Evolutionary conservation across 306 rosid species (phyloP), one percentile per base, ranked within the genome.

Genomic region (Fagus crenata): DNA sequence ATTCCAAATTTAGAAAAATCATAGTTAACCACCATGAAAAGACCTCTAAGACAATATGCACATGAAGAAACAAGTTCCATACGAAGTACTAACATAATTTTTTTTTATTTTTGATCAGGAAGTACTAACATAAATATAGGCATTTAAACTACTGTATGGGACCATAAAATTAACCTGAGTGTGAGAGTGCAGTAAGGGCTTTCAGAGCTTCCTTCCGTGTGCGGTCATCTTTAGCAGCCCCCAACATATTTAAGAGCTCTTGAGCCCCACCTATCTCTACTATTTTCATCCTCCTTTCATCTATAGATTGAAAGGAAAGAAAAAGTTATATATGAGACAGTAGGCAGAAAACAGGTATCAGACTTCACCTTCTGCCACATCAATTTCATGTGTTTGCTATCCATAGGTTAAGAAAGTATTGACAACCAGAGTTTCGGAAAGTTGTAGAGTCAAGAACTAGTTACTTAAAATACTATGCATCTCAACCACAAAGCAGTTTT

Each of bases 191-290:
- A 31, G 77, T 84, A 74, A 93, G 96, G 55, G 98, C 96, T 13
- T 84, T 89, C 88, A 91, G 77, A 40, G 98, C 98, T 82, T 85
- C 91, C 89, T 89, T 91, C 78, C 93, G 89, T 39, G 98, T 94
- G n/a, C 89, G 86, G 77, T 94, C 96, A n/a, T 94, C 97, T 72
- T 84, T 89, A 35, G 97, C 98, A 4, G 72, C 87, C 82, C 81
- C 90, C 65, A 94, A 74, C 98, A 94, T 90, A 61, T 88, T 94
- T 69, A 92, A 40, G 75, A 94, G 96, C 84, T 78, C 89, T 76
- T 84, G 58, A 67, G 72, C 92, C 37, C 93, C 98, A 67, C 98
- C 97, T 39, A 89, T 77, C 86, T 94, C 96, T 75, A 87, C 87
- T 80, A 92, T 84, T 89, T 87, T 92, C 89, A 83, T 86, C 85